phyloP scores from a whole-genome alignment of 2,329 filamentous ascomycete species.

The Colletotrichum sp. region DNA sequence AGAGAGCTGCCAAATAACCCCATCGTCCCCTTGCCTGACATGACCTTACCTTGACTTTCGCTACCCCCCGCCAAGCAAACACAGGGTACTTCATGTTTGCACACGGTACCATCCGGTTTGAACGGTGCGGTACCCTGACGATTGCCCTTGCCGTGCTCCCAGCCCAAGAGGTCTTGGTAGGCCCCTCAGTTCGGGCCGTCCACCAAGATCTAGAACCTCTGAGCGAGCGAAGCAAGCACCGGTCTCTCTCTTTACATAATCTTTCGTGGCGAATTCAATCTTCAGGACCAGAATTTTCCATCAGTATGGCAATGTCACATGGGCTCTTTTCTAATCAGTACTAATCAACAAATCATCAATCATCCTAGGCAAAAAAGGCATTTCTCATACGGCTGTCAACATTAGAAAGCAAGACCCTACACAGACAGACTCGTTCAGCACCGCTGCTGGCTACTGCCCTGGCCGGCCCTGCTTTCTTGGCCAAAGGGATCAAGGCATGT shows the following conservation, averaged over 20 bases:
- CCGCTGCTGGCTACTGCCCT: not conserved
- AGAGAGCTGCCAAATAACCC: not conserved
- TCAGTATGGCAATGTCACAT: not conserved
- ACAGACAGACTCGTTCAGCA: not conserved
- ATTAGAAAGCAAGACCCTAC: conserved; percentile 1
- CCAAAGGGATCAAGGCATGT: not conserved
- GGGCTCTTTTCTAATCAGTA: not conserved
- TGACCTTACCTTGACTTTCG: not conserved
- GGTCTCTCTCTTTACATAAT: conserved; percentile 3
- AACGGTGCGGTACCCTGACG: not conserved
- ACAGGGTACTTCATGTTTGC: not conserved
- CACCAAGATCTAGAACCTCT: conserved; percentile 18
- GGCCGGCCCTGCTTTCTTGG: conserved; percentile 3
- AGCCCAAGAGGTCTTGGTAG: not conserved
- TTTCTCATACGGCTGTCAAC: not conserved
- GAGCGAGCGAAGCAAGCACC: not conserved
- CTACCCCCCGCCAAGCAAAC: not conserved
- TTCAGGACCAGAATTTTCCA: not conserved
- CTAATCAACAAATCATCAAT: not conserved
- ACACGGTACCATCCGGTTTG: not conserved
- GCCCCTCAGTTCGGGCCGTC: conserved; percentile 12
- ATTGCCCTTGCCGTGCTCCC: not conserved
- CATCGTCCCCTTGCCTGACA: not conserved
- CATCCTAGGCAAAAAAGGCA: not conserved
- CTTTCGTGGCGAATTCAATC: conserved; percentile 3